Base-by-base conservation (phyloP, 176 grass and related monocot species). In the Zizania latifolia region DNA sequence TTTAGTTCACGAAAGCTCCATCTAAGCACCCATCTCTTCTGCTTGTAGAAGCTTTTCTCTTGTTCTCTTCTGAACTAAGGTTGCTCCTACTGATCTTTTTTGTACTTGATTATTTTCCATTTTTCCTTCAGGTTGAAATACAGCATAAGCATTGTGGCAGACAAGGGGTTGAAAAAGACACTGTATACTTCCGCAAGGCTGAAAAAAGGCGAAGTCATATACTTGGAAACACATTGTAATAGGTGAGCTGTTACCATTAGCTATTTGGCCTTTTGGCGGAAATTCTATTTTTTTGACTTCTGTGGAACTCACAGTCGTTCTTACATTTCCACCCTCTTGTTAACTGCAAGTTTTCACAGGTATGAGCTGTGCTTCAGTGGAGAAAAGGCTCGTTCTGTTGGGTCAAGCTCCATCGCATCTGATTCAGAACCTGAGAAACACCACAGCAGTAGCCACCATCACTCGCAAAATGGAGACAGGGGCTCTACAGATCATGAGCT, bases 191-290 rank as follows among this genome's bases (percentile, higher is more conserved):
- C 91, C 56, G 86, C 91, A 46, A 84, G 95, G 65, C 84, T 99
- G 64, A 99, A 99, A 79, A 99, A 89, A 77, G 95, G 95, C 10
- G 91, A 99, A 88, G 95, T 92, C 60, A 79, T 99, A 76, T 99
- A 94, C 72, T 67, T 99, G 77, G 95, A 99, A 62, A 99, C 95
- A 77, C 91, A 94, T 79, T 88, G 84, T 44, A 84, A 86, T 78
- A 94, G 91, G 95, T 99, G 51, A 34, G 62, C 4, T 29, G 65
- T 58, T 23, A 68, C 37, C 57, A 62, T 28, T 80, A 53, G 2
- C 28, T 70, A 58, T 24, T 37, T 66, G 28, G 9, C 1, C 38
- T 34, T 43, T 3, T 3, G 65, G 29, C 10, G 6, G 4, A 82
- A 28, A 13, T 65, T 45, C 0, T 50, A 16, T 28, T 74, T 53